Conservation (phyloP, 129 eudicot species). For the Helichrysum umbraculigerum region DNA sequence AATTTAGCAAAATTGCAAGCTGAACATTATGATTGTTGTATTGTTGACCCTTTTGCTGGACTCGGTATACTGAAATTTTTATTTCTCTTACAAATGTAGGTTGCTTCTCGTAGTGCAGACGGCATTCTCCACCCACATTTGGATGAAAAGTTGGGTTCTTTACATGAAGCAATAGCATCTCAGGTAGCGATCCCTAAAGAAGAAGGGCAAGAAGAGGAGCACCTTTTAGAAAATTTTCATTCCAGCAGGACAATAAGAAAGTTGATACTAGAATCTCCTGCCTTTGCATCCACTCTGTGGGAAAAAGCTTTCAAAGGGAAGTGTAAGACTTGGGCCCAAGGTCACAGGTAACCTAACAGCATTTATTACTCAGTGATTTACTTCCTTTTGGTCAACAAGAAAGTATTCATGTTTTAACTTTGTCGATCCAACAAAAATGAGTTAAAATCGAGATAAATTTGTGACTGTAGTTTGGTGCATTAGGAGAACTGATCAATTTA, state of each 20-base stretch:
- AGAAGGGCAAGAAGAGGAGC: slow-evolving; percentile 61
- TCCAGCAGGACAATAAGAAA: slow-evolving; percentile 82
- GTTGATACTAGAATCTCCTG: slow-evolving; percentile 71
- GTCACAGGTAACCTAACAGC: slow-evolving; percentile 64
- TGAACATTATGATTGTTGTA: neutral
- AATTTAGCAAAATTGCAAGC: neutral
- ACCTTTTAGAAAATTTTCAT: slow-evolving; percentile 76
- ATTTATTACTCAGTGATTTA: neutral
- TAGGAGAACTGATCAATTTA: neutral
- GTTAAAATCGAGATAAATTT: neutral
- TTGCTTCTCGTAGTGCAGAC: slow-evolving; percentile 79
- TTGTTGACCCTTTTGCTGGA: neutral
- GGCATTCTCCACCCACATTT: slow-evolving; percentile 67
- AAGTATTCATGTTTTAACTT: neutral
- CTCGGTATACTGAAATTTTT: neutral
- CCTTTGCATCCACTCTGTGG: slow-evolving; percentile 79
- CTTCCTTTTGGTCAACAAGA: neutral
- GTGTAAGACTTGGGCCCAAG: slow-evolving; percentile 68
- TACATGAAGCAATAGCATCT: slow-evolving; percentile 65
- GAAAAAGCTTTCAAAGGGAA: slow-evolving; percentile 69
- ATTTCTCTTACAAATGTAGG: slow-evolving; percentile 61
- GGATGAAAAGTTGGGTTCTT: slow-evolving; percentile 53
- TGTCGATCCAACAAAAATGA: neutral
- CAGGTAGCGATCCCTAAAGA: slow-evolving; percentile 58
- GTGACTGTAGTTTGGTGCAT: neutral